Percentiles rank a stretch among this genome's conserved stretches.
These are phyloP conservation scores for Russula foetens DNA, from an alignment of 768 basidiomycete species.

Conservation along the genomic window DNA sequence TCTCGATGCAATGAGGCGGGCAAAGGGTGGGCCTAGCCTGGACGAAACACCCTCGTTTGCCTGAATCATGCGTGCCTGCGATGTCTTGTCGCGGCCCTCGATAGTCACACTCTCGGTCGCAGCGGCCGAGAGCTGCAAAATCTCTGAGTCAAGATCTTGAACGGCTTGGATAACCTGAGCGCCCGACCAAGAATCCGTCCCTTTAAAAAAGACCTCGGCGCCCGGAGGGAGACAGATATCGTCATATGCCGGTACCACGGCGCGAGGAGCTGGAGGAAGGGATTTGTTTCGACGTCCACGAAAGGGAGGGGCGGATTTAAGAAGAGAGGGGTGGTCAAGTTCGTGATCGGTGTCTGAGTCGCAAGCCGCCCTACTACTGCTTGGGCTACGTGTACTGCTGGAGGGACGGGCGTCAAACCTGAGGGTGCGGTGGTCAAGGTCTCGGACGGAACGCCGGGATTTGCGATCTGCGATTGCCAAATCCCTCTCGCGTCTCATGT, in stretches of 20 bases:
- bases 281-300: conserved; percentile 21
- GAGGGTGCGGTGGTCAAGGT: conserved; percentile 10
- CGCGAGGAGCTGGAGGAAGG: conserved; percentile 21
- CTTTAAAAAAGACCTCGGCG: conserved; percentile 61
- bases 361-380: conserved; percentile 11
- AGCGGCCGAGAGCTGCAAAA: conserved; percentile 70
- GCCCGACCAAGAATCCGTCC: conserved; percentile 67
- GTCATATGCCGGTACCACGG: conserved; percentile 25
- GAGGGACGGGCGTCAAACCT: conserved; percentile 19
- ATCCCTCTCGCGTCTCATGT: conserved; percentile 31
- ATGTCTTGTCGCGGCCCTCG: conserved; percentile 32
- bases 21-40: conserved; percentile 55
- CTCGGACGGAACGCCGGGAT: conserved; percentile 15
- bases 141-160: conserved; percentile 72
- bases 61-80: conserved; percentile 37
- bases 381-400: conserved; percentile 12
- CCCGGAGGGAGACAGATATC: conserved; percentile 57
- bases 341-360: conserved; percentile 13
- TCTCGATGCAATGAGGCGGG: conserved; percentile 49
- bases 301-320: conserved; percentile 10
- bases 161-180: conserved; percentile 72
- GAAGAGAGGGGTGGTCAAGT: conserved; percentile 11
- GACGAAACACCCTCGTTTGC: conserved; percentile 52
- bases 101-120: conserved; percentile 63
- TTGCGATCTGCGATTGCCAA: conserved; percentile 17